Base-by-base conservation (phyloP, 2,329 filamentous ascomycete genomes). In the Clonostachys chloroleuca region DNA sequence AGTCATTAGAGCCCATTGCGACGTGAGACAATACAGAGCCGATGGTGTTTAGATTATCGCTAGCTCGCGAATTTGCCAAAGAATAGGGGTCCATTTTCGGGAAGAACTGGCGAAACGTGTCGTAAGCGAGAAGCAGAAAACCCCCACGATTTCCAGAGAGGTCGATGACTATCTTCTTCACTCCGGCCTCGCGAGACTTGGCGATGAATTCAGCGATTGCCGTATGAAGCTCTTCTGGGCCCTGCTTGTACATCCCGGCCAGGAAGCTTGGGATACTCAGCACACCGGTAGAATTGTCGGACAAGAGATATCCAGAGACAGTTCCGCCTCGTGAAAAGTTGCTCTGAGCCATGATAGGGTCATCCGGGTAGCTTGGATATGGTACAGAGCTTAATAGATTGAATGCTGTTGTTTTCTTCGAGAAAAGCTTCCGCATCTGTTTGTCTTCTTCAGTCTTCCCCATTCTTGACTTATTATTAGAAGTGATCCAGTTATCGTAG, bases 161-260 rank as follows among this genome's bases (percentile, higher is more conserved):
- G 52, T 88, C 85, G 49, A 88, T 76, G 33, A 88, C 70, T 6
- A 88, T 67, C 58, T 79, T 82, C 3, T 68, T 78, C 58, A 82
- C 83, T 3, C 72, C 69, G 3, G 66, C 65, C 3, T 59, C 52
- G 40, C 72, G 69, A 42, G 33, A 30, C 33, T 30, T 18, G 18
- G 40, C 10, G n/a, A 24, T 30, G 33, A 18, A n/a, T 13, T 30
- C 40, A 24, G 40, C 54, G 10, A 68, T 63, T 2, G 65, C 64
- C 2, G 65, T 59, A 43, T 68, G 55, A 4, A 66, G 56, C 24
- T 66, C 58, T 1, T 62, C 65, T 4, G 57, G 54, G 7, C 62
- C 65, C 5, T 59, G 56, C 16, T 69, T 56, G 48, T 62, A 68
- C 45, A 66, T 68, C 4, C 66, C 65, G 6, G 3, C 64, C 51